A percentile compares a stretch with the other conserved stretches of the same genome.
Conservation (phyloP, 2,329 filamentous ascomycete species). For the Calonectria hawksworthii region DNA sequence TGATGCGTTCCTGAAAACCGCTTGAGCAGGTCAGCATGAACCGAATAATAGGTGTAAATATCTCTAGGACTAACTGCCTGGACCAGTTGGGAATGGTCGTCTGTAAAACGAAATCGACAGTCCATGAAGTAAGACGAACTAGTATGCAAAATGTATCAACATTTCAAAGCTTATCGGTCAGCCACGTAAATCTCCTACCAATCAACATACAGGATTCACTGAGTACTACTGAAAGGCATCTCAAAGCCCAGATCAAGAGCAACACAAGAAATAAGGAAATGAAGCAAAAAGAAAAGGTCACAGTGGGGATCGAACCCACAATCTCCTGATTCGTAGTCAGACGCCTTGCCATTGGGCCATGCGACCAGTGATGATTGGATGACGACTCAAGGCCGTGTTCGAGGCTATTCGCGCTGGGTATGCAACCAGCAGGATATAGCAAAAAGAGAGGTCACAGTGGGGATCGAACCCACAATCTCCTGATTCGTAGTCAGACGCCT, state of each 20-base stretch:
- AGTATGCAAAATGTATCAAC: neutral
- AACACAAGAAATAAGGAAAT: neutral
- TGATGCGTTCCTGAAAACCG: neutral
- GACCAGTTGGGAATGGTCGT: neutral
- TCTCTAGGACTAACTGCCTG: neutral
- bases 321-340: slow-evolving; percentile 53
- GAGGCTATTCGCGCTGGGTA: too few relatives aligned
- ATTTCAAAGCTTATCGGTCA: neutral
- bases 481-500: slow-evolving; percentile 53
- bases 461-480: slow-evolving; percentile 52
- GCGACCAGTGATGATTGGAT: neutral
- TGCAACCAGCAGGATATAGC: too few relatives aligned
- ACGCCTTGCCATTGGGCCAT: slow-evolving; percentile 46
- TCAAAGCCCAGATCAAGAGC: neutral
- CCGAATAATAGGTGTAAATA: neutral
- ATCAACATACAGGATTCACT: neutral
- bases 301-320: slow-evolving; percentile 49
- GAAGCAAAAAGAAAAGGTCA: slow-evolving; percentile 27
- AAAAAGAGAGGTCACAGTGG: slow-evolving; percentile 25
- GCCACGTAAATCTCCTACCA: neutral
- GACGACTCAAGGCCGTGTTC: too few relatives aligned
- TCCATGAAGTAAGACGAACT: neutral
- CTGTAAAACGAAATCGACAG: neutral
- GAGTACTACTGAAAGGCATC: neutral
- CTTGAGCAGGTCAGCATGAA: neutral